These are phyloP conservation scores for Tetracladium maxilliforme DNA, from an alignment of 2,329 filamentous ascomycete genomes.

Conservation along the genomic window DNA sequence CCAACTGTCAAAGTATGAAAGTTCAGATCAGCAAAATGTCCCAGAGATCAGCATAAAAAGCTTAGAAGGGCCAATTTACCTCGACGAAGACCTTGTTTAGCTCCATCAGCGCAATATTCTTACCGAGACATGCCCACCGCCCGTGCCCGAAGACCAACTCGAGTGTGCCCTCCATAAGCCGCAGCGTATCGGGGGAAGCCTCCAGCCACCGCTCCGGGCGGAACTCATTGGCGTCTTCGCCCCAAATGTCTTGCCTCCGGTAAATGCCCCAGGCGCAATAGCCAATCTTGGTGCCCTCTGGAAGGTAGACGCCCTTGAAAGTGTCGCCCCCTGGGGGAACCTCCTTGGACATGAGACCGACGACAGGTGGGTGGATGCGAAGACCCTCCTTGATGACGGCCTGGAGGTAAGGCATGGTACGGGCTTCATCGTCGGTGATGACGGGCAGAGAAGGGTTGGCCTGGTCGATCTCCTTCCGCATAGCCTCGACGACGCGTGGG, in stretches of 20 bases:
- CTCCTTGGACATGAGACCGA: conserved; percentile 1
- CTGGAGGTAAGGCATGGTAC: conserved; percentile 3
- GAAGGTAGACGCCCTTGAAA: conserved; percentile 9
- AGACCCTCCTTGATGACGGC: conserved; percentile 3
- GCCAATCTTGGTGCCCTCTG: conserved; percentile 21
- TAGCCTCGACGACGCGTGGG: too few relatives aligned
- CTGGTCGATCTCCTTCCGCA: conserved; percentile 2
- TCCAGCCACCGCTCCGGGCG: conserved; percentile 31
- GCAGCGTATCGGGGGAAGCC: conserved; percentile 12
- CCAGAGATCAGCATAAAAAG: conserved; percentile 2
- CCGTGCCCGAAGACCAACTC: conserved; percentile 17
- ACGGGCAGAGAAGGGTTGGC: conserved; percentile 1
- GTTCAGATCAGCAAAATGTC: too few relatives aligned
- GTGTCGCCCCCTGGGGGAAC: conserved; percentile 4
- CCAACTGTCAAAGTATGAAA: too few relatives aligned
- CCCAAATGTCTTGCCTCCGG: conserved; percentile 21
- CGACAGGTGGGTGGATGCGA: conserved; percentile 2
- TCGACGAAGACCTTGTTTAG: conserved; percentile 14
- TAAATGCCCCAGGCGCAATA: conserved; percentile 28
- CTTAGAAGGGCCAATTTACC: conserved; percentile 7
- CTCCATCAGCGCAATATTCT: conserved; percentile 15
- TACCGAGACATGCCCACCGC: conserved; percentile 14
- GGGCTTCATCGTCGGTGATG: conserved; percentile 3
- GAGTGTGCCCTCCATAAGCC: conserved; percentile 18
- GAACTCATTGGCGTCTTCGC: conserved; percentile 24